Evolutionary conservation across 352 stramenopile species (phyloP).

Genomic region (Pythium brachiatum): DNA sequence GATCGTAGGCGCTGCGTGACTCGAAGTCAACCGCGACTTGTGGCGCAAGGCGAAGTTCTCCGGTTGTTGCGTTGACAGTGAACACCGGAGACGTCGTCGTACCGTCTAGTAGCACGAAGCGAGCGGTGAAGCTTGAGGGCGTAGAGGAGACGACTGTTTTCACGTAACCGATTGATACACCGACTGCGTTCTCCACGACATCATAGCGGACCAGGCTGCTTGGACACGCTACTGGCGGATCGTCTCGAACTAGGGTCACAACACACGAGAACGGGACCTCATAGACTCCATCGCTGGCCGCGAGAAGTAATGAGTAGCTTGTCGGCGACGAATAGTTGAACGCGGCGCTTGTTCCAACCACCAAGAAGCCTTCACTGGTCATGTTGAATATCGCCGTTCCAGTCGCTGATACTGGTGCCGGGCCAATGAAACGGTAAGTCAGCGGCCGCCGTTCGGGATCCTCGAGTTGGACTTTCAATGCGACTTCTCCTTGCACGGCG

Average conservation of each 20-base stretch:
- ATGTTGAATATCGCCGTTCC: conserved; percentile 14
- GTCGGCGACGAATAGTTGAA: conserved; percentile 27
- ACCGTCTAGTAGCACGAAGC: background rate
- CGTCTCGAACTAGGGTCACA: conserved; percentile 26
- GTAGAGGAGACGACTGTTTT: background rate
- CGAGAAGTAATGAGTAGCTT: conserved; percentile 8
- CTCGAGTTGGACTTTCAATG: conserved; percentile 15
- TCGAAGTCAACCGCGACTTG: conserved; percentile 45
- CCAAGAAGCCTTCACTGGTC: conserved; percentile 8
- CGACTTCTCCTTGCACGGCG: conserved; percentile 15
- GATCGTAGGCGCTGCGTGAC: conserved; percentile 21
- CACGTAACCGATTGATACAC: conserved; percentile 5
- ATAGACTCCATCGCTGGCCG: conserved; percentile 23
- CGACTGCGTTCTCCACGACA: conserved; percentile 20
- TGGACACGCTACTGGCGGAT: conserved; percentile 38
- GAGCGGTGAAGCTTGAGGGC: background rate
- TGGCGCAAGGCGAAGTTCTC: conserved; percentile 28
- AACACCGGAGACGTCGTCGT: conserved; percentile 19
- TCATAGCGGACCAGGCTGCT: background rate
- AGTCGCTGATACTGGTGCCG: background rate
- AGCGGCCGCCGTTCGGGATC: conserved; percentile 19
- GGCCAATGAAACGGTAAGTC: conserved; percentile 8
- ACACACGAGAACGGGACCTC: conserved; percentile 23
- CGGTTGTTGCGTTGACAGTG: conserved; percentile 35
- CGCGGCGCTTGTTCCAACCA: conserved; percentile 11